Conservation (phyloP, 768 basidiomycete species). For the Xerocomellus chrysenteron region DNA sequence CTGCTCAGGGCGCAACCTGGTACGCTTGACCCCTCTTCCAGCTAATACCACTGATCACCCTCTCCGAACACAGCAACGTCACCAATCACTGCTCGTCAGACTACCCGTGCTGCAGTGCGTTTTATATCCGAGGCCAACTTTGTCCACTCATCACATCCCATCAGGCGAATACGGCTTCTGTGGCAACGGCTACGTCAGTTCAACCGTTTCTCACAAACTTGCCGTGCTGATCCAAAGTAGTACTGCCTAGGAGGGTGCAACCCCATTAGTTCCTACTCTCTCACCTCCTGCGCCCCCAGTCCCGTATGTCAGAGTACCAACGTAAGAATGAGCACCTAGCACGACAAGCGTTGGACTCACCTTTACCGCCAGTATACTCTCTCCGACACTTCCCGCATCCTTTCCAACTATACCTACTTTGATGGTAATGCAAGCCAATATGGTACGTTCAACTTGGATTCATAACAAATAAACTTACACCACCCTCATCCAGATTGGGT, state of each 20-base stretch:
- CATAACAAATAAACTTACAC: neutral
- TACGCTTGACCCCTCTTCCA: neutral
- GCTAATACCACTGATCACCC: neutral
- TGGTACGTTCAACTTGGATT: constrained; percentile 38
- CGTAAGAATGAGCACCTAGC: constrained; percentile 35
- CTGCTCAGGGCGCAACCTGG: constrained; percentile 30
- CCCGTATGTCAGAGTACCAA: constrained; percentile 68
- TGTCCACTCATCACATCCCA: neutral
- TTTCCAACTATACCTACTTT: constrained; percentile 63
- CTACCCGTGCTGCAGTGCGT: constrained; percentile 46
- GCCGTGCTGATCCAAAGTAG: constrained; percentile 34
- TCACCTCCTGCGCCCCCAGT: constrained; percentile 66
- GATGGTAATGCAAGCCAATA: constrained; percentile 74
- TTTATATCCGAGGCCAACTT: neutral
- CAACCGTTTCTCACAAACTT: neutral
- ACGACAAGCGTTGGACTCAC: neutral
- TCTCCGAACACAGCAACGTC: constrained; percentile 31
- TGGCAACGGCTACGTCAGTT: constrained; percentile 41
- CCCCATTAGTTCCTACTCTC: constrained; percentile 62
- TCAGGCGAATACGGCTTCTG: constrained; percentile 57
- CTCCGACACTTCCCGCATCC: constrained; percentile 61
- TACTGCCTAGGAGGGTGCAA: constrained; percentile 89
- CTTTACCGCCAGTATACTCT: constrained; percentile 51
- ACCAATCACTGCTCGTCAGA: constrained; percentile 37
- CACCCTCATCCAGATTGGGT: constrained; percentile 56